phyloP scores from a whole-genome alignment of 306 rosid species.

The Arachis stenosperma region DNA sequence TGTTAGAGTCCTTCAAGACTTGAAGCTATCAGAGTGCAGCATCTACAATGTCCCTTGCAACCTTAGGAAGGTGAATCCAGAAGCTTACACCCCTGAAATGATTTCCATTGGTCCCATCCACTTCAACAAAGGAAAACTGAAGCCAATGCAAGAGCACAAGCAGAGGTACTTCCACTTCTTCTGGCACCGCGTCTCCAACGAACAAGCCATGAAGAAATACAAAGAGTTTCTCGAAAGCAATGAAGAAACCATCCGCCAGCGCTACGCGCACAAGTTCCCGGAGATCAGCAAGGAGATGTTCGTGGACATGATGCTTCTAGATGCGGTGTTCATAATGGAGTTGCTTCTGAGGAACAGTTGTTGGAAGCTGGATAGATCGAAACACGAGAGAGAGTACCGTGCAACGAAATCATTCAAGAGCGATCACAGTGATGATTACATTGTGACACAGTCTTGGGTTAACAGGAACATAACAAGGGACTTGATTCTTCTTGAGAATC shows the following conservation, averaged over 20 bases:
- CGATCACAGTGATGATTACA: conserved; percentile 36
- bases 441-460: conserved; percentile 53
- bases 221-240: not conserved
- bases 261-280: conserved; percentile 39
- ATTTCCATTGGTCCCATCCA: conserved; percentile 65
- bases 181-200: conserved; percentile 10
- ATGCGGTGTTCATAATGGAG: conserved; percentile 49
- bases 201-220: not conserved
- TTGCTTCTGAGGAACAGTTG: conserved; percentile 44
- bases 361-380: not conserved
- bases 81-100: conserved; percentile 55
- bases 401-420: conserved; percentile 24
- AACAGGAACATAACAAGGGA: conserved; percentile 44
- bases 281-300: conserved; percentile 5
- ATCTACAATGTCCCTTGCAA: conserved; percentile 51
- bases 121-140: conserved; percentile 2
- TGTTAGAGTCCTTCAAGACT: conserved; percentile 24
- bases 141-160: conserved; percentile 50
- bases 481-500: conserved; percentile 60
- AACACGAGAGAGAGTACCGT: conserved; percentile 6
- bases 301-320: conserved; percentile 37
- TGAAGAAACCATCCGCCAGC: conserved; percentile 30
- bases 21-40: conserved; percentile 16
- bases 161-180: conserved; percentile 35
- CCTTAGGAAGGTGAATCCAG: conserved; percentile 43